phyloP scores from a whole-genome alignment of 2,329 filamentous ascomycete genomes.

The Calonectria ilicicola region DNA sequence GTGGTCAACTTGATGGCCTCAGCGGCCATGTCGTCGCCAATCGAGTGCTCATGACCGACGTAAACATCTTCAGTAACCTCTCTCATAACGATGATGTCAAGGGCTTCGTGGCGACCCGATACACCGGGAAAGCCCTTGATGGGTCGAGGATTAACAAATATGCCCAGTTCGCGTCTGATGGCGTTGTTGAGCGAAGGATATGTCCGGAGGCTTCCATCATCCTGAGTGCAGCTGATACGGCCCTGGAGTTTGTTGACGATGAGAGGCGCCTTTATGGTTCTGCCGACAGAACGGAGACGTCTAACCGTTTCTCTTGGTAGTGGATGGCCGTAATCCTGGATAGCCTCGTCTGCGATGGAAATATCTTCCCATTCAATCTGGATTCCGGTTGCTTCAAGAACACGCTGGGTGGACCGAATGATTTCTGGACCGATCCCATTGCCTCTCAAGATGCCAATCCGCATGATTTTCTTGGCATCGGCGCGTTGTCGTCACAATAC shows the following conservation, averaged over 20 bases:
- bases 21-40: constrained; percentile 12
- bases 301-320: constrained; percentile 4
- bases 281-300: neutral
- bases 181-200: constrained; percentile 23
- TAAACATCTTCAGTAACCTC: constrained; percentile 21
- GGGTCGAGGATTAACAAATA: constrained; percentile 15
- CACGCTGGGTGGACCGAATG: constrained; percentile 4
- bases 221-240: constrained; percentile 7
- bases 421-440: constrained; percentile 21
- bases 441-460: constrained; percentile 13
- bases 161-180: constrained; percentile 11
- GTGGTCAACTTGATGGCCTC: constrained; percentile 17
- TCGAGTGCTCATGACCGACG: constrained; percentile 6
- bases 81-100: constrained; percentile 20
- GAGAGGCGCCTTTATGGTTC: constrained; percentile 18
- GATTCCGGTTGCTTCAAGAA: constrained; percentile 12
- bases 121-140: constrained; percentile 15
- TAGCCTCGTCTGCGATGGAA: constrained; percentile 9
- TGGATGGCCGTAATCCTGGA: constrained; percentile 5
- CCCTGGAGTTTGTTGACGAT: constrained; percentile 20
- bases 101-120: neutral
- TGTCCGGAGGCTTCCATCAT: neutral
- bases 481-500: too few species aligned
- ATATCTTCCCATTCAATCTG: constrained; percentile 15
- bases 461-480: neutral